Base-by-base conservation (phyloP, 2,329 filamentous ascomycete genomes). In the Dactylellina sp. region DNA sequence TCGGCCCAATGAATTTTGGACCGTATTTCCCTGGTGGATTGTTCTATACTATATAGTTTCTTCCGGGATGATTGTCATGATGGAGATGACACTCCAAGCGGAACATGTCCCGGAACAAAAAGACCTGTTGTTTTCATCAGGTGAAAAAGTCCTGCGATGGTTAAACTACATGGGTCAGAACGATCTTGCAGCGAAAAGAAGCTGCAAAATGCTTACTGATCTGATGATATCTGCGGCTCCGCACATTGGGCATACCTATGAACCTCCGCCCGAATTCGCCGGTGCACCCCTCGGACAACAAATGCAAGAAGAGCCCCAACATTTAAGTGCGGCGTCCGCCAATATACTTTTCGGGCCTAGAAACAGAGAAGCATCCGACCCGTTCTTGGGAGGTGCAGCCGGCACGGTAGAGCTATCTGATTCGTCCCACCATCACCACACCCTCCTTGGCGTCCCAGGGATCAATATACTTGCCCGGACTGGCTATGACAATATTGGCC, bases 91-190 rank as follows among this genome's bases (percentile, higher is more conserved):
- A 9, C 65, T 74, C 18, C 75, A 76, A 40, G 77, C 76, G 11
- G 77, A 79, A 57, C 77, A 79, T 44, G 77, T 78, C n/a, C 77
- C 77, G 7, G 76, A 77, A 37, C 77, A 78, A 75, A 77, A 76
- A 2, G 76, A 77, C 25, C 75, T 75, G 1, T 61, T 79, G 14
- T 65, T 78, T 18, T 72, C 55, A 20, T 76, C 77, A 40, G 65
- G 77, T 7, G 77, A 76, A 55, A 78, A 78, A 39, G 46, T 78
- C 44, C 28, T 79, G 22, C 59, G 64, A 35, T 79, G 77, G 77
- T 49, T 79, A n/a, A 70, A 75, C 20, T 75, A 76, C 25, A 76
- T 79, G 76, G 77, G 71, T 40, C 65, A 66, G 40, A 75, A 72
- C 37, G 78, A 77, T 46, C 68, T 78, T 16, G 76, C 75, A 4